Conservation (phyloP, 805 yeast species). For the Schwanniomyces sp. region DNA sequence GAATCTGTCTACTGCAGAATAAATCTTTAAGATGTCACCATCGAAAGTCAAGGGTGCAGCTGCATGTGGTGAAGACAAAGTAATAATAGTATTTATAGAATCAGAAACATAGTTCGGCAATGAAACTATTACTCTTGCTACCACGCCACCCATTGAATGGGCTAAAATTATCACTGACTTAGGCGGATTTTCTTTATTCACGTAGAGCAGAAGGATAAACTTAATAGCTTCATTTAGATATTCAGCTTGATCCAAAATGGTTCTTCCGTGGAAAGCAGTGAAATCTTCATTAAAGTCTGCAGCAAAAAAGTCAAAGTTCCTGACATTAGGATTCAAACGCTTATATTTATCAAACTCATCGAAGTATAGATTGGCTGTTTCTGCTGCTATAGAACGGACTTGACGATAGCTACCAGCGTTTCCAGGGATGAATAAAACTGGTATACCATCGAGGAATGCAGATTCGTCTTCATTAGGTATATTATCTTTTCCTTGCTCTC, state of each 20-base stretch:
- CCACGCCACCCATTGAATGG: constrained; percentile 98
- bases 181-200: constrained; percentile 45
- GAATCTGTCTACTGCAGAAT: constrained; percentile 70
- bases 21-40: constrained; percentile 76
- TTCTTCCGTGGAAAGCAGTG: constrained; percentile 94
- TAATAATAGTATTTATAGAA: constrained; percentile 80
- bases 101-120: constrained; percentile 69
- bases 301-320: constrained; percentile 77
- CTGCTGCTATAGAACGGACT: constrained; percentile 88
- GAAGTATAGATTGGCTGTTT: constrained; percentile 57
- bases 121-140: constrained; percentile 80
- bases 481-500: constrained; percentile 74
- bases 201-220: constrained; percentile 71
- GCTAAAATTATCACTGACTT: constrained; percentile 76
- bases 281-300: constrained; percentile 96
- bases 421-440: constrained; percentile 93
- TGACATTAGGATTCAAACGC: constrained; percentile 28
- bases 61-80: constrained; percentile 89
- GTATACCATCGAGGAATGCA: constrained; percentile 62
- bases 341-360: constrained; percentile 25
- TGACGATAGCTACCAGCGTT: constrained; percentile 95
- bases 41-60: constrained; percentile 93
- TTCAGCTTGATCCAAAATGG: constrained; percentile 91
- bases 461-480: constrained; percentile 44
- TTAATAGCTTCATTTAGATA: constrained; percentile 83